Evolutionary conservation across 257 asterid genomes (phyloP).

Genomic region (Scutellaria galericulata): DNA sequence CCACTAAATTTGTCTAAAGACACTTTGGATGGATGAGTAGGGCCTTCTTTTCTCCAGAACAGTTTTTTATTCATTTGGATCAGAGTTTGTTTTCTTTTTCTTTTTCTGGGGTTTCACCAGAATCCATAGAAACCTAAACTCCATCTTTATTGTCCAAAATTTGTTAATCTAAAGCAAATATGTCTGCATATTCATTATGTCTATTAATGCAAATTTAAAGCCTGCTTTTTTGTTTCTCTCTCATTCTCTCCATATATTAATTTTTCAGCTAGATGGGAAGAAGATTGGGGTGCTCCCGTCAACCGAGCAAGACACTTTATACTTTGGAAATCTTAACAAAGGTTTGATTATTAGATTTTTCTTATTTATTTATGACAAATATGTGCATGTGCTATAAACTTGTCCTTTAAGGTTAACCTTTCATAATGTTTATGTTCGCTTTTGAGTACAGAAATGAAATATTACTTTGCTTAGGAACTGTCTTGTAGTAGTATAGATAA

Average conservation of each 20-base stretch:
- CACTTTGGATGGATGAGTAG: not conserved
- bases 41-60: not conserved
- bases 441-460: too few species aligned
- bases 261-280: slow-evolving; percentile 80
- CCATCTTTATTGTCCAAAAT: not conserved
- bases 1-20: not conserved
- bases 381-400: not conserved
- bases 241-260: slow-evolving; percentile 7
- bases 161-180: not conserved
- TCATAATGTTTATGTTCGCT: too few species aligned
- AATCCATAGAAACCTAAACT: not conserved
- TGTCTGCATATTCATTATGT: not conserved
- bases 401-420: not conserved
- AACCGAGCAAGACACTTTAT: slow-evolving; percentile 70
- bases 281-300: slow-evolving; percentile 88
- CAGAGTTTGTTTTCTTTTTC: not conserved
- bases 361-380: slow-evolving; percentile 17
- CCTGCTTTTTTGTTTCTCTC: not conserved
- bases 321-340: slow-evolving; percentile 85
- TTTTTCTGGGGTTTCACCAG: not conserved
- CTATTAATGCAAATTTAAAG: not conserved
- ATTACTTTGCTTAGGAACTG: slow-evolving; percentile 15
- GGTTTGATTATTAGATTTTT: slow-evolving; percentile 53
- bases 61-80: not conserved
- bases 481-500: not conserved